phyloP scores from a whole-genome alignment of 257 asterid genomes.

The Plectranthus barbatus region DNA sequence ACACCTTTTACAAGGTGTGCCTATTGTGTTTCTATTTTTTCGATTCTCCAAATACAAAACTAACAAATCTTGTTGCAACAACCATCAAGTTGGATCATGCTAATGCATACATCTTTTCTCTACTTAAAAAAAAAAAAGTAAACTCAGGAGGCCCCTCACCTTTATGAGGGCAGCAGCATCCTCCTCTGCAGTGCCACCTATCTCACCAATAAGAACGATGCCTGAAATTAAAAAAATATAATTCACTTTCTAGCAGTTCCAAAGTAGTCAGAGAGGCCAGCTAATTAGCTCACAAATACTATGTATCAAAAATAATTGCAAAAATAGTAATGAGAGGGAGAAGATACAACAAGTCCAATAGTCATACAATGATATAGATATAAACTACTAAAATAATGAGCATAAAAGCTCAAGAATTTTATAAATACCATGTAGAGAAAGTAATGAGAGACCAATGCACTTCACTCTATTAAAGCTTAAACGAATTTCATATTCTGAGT shows the following conservation, averaged over 20 bases:
- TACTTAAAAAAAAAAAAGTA: background rate
- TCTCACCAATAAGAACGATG: constrained; percentile 75
- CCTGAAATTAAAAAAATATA: constrained; percentile 35
- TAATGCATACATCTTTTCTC: background rate
- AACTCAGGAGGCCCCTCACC: constrained; percentile 26
- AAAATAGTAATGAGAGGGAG: background rate
- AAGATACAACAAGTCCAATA: background rate
- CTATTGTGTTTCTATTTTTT: background rate
- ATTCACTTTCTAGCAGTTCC: background rate
- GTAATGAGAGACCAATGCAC: background rate
- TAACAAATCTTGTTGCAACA: background rate
- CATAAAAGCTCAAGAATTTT: background rate
- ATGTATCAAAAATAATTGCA: background rate
- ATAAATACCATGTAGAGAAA: background rate
- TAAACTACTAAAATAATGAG: background rate
- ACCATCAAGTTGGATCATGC: background rate
- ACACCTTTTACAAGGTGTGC: background rate
- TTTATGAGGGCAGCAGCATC: constrained; percentile 79
- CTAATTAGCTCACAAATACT: background rate
- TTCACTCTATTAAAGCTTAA: background rate
- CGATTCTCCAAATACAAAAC: background rate
- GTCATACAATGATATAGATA: background rate
- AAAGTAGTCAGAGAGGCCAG: background rate
- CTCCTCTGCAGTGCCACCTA: constrained; percentile 86
- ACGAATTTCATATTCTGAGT: background rate